Percentiles rank a stretch among this genome's conserved stretches.
These are phyloP conservation scores for Zelopaecilomyces penicillatus DNA, from an alignment of 2,329 filamentous ascomycete genomes.

Conservation along the genomic window DNA sequence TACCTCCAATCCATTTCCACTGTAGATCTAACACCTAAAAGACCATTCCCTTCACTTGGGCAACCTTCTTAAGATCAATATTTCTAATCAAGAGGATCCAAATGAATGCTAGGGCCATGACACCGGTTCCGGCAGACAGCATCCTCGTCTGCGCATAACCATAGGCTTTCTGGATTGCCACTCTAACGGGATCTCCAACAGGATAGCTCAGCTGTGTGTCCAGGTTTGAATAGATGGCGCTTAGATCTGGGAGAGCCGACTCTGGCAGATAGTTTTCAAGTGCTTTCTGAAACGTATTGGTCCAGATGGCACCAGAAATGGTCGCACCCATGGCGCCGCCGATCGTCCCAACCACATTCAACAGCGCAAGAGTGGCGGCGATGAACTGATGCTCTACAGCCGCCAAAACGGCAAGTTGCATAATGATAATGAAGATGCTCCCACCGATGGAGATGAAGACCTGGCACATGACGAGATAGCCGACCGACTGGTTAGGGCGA, in stretches of 20 bases:
- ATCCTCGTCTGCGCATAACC: slow-evolving; percentile 35
- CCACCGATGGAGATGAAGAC: slow-evolving; percentile 45
- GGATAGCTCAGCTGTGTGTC: slow-evolving; percentile 29
- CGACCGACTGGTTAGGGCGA: slow-evolving; percentile 30
- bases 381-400: slow-evolving; percentile 46
- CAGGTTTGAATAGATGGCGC: slow-evolving; percentile 36
- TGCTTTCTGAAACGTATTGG: slow-evolving; percentile 28
- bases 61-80: slow-evolving; percentile 21
- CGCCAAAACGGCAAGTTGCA: slow-evolving; percentile 51
- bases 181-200: slow-evolving; percentile 29
- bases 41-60: slow-evolving; percentile 23
- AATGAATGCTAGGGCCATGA: slow-evolving; percentile 19
- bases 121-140: slow-evolving; percentile 27
- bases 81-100: slow-evolving; percentile 23
- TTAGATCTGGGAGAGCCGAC: slow-evolving; percentile 18
- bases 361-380: slow-evolving; percentile 38
- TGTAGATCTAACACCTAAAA: slow-evolving; percentile 10
- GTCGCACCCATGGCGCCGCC: slow-evolving; percentile 38
- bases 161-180: slow-evolving; percentile 38
- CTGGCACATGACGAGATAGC: slow-evolving; percentile 45
- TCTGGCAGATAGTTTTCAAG: slow-evolving; percentile 32
- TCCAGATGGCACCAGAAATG: slow-evolving; percentile 35
- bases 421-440: slow-evolving; percentile 44
- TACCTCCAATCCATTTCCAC: too few species aligned
- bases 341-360: slow-evolving; percentile 35